These are phyloP conservation scores for Amborella trichopoda DNA, from an alignment of 164 flowering plant genomes.

Conservation along the genomic window DNA sequence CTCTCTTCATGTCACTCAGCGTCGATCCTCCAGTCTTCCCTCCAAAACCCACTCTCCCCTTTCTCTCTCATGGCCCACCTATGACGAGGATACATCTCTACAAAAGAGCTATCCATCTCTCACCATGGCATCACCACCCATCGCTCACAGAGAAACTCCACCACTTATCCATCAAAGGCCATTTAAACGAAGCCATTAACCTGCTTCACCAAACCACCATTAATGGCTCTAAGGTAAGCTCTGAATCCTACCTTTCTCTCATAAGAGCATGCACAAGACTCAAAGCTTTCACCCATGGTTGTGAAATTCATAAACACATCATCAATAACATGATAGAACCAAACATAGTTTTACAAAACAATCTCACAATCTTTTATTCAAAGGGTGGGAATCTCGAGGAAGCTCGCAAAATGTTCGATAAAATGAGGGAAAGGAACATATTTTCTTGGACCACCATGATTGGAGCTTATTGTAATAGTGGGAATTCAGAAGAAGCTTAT, in stretches of 20 bases:
- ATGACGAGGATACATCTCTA: too few relatives aligned
- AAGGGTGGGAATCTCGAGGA: slow-evolving; percentile 7
- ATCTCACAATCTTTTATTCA: slow-evolving; percentile 15
- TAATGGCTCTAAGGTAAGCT: background rate
- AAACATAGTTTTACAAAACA: slow-evolving; percentile 11
- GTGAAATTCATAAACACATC: slow-evolving; percentile 14
- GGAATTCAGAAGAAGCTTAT: slow-evolving; percentile 6
- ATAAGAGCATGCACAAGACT: slow-evolving; percentile 17
- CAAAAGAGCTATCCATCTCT: background rate
- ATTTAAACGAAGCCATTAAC: slow-evolving; percentile 12
- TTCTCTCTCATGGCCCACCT: too few relatives aligned
- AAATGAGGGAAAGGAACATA: slow-evolving; percentile 15
- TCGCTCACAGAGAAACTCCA: slow-evolving; percentile 1
- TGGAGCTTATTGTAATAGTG: slow-evolving; percentile 12
- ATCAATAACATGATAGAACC: slow-evolving; percentile 5
- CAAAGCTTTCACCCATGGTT: slow-evolving; percentile 15
- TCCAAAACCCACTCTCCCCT: too few relatives aligned
- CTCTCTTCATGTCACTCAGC: too few relatives aligned
- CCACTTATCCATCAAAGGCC: slow-evolving; percentile 3
- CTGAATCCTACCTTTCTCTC: slow-evolving; percentile 11
- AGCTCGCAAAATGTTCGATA: slow-evolving; percentile 12
- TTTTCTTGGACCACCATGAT: slow-evolving; percentile 20
- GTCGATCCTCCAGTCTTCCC: too few relatives aligned
- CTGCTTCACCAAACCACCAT: slow-evolving; percentile 1
- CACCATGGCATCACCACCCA: background rate